These are phyloP conservation scores for Mucor ambiguus DNA, from an alignment of 371 early-diverging fungal genomes.

Conservation along the genomic window DNA sequence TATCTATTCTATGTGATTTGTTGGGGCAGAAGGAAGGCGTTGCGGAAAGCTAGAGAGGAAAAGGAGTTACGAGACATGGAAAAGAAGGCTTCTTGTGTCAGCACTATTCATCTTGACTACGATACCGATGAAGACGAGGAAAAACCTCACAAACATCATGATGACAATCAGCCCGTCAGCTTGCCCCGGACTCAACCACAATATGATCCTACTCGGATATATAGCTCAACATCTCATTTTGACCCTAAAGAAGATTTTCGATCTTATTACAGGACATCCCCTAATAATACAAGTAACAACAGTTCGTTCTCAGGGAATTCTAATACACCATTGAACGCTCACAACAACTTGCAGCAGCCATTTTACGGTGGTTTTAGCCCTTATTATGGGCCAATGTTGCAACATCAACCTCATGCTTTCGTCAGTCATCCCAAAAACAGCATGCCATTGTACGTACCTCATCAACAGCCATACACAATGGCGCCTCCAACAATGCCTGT, in stretches of 20 bases:
- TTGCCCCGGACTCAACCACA: background rate
- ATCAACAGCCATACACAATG: background rate
- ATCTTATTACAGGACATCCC: background rate
- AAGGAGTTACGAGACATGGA: background rate
- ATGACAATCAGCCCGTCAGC: background rate
- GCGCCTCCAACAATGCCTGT: background rate
- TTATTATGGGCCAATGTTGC: background rate
- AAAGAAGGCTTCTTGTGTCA: background rate
- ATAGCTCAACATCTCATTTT: background rate
- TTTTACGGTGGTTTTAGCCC: background rate
- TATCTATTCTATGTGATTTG: background rate
- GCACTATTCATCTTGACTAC: background rate
- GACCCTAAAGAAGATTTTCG: background rate
- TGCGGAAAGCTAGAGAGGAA: background rate
- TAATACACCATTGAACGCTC: background rate
- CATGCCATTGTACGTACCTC: background rate
- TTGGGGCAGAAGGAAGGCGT: background rate
- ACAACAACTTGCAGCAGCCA: background rate
- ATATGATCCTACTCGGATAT: background rate
- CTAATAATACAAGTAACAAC: background rate
- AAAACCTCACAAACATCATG: background rate
- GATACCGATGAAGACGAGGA: background rate
- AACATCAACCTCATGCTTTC: background rate
- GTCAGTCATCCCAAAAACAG: background rate
- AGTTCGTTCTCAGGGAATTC: background rate